Conservation (phyloP, 2,329 filamentous ascomycete genomes). For the Mycocentrospora acerina region DNA sequence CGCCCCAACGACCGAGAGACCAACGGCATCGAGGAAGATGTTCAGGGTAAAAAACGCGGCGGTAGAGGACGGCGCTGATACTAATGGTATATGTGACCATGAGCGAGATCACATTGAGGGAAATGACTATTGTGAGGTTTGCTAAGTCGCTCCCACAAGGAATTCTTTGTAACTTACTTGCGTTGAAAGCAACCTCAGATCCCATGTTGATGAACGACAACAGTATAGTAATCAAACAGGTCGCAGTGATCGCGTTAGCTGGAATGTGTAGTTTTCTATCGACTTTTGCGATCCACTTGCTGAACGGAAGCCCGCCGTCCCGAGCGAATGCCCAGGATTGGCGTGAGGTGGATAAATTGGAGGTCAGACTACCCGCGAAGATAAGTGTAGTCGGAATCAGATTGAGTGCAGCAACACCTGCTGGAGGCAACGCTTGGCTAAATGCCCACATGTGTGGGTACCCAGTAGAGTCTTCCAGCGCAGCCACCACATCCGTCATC, state of each 20-base stretch:
- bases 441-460: constrained; percentile 42
- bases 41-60: constrained; percentile 40
- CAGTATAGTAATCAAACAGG: constrained; percentile 28
- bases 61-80: constrained; percentile 45
- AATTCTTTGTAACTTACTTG: constrained; percentile 17
- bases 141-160: background rate
- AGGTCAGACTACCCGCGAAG: constrained; percentile 33
- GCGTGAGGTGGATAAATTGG: constrained; percentile 34
- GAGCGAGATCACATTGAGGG: constrained; percentile 41
- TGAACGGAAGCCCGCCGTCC: constrained; percentile 38
- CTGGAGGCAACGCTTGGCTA: constrained; percentile 24
- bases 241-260: constrained; percentile 33
- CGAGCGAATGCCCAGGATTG: constrained; percentile 42
- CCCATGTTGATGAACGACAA: constrained; percentile 40
- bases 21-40: constrained; percentile 42
- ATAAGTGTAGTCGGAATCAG: constrained; percentile 33
- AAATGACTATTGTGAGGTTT: constrained; percentile 34
- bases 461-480: constrained; percentile 29
- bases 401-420: constrained; percentile 33
- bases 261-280: constrained; percentile 30
- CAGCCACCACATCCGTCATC: constrained; percentile 33
- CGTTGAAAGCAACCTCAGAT: constrained; percentile 38
- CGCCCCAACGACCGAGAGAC: constrained; percentile 43
- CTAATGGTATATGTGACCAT: constrained; percentile 46
- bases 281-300: constrained; percentile 29